These are phyloP conservation scores for Hypoxylon cercidicola DNA, from an alignment of 495 filamentous ascomycete species.

Conservation along the genomic window DNA sequence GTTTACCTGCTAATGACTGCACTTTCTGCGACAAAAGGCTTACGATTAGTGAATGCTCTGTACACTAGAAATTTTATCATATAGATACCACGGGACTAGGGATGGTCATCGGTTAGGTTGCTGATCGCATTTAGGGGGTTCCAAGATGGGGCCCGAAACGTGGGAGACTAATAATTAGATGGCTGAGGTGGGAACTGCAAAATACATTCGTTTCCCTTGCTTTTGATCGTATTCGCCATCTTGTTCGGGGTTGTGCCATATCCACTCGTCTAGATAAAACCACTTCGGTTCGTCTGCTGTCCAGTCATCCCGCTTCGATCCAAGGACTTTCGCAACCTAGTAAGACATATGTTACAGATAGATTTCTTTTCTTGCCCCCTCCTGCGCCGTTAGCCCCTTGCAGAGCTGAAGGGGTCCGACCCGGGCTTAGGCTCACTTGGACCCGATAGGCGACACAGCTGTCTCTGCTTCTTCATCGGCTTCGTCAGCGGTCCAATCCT, in stretches of 20 bases:
- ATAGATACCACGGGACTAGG: constrained; percentile 41
- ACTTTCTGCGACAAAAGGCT: constrained; percentile 26
- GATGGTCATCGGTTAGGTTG: constrained; percentile 9
- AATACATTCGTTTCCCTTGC: constrained; percentile 19
- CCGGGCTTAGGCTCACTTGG: constrained; percentile 18
- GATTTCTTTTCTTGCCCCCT: constrained; percentile 1
- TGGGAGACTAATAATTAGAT: constrained; percentile 24
- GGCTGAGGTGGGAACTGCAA: constrained; percentile 9
- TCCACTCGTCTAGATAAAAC: not conserved
- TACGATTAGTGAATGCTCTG: constrained; percentile 29
- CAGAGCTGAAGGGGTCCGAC: constrained; percentile 12
- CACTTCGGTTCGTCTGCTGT: not conserved
- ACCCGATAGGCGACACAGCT: constrained; percentile 19
- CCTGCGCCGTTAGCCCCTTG: constrained; percentile 2
- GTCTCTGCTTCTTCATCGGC: constrained; percentile 20
- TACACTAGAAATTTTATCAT: constrained; percentile 36
- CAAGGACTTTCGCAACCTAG: constrained; percentile 7
- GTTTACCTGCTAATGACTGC: constrained; percentile 35
- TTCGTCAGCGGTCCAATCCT: constrained; percentile 56
- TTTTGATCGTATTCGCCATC: no score
- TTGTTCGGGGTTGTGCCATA: no score
- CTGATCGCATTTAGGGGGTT: constrained; percentile 12
- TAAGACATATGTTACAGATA: constrained; percentile 32
- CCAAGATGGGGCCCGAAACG: not conserved
- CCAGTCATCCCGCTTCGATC: not conserved